A percentile compares a stretch with the other conserved stretches of the same genome.
phyloP scores from a whole-genome alignment of 257 asterid species.

The Eustoma russellianum region DNA sequence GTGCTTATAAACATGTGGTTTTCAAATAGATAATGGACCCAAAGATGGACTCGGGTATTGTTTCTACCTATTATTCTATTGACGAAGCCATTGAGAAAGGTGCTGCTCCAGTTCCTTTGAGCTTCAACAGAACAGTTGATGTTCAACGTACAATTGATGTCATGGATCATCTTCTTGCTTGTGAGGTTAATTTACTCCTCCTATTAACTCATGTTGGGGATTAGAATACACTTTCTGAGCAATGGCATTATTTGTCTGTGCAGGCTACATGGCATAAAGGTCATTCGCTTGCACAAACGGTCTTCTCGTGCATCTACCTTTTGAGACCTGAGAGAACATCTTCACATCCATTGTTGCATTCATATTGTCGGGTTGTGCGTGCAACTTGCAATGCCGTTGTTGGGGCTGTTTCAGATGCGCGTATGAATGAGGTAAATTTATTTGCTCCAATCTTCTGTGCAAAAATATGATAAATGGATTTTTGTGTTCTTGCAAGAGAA shows the following conservation, averaged over 20 bases:
- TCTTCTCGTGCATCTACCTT: constrained; percentile 86
- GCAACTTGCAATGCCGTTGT: constrained; percentile 82
- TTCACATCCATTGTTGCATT: constrained; percentile 77
- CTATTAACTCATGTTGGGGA: background rate
- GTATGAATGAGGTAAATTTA: constrained; percentile 88
- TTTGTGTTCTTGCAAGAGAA: too few species aligned
- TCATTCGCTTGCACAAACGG: constrained; percentile 90
- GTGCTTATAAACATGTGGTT: background rate
- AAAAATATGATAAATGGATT: background rate
- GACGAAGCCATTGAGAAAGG: constrained; percentile 97
- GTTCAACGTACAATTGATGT: constrained; percentile 59
- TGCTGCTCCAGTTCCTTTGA: constrained; percentile 95
- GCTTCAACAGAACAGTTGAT: constrained; percentile 72
- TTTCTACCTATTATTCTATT: constrained; percentile 78
- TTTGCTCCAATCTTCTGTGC: background rate
- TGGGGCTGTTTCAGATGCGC: constrained; percentile 78
- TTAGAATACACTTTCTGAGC: background rate
- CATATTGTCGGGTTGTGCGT: constrained; percentile 72
- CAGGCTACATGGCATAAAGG: constrained; percentile 99
- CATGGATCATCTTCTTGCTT: constrained; percentile 93
- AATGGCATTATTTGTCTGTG: constrained; percentile 12
- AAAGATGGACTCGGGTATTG: constrained; percentile 99
- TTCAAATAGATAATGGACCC: constrained; percentile 90
- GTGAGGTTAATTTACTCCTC: constrained; percentile 56
- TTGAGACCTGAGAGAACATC: constrained; percentile 88